Evolutionary conservation across 768 basidiomycete species (phyloP).

Genomic region (Coprinopsis strossmayeri): DNA sequence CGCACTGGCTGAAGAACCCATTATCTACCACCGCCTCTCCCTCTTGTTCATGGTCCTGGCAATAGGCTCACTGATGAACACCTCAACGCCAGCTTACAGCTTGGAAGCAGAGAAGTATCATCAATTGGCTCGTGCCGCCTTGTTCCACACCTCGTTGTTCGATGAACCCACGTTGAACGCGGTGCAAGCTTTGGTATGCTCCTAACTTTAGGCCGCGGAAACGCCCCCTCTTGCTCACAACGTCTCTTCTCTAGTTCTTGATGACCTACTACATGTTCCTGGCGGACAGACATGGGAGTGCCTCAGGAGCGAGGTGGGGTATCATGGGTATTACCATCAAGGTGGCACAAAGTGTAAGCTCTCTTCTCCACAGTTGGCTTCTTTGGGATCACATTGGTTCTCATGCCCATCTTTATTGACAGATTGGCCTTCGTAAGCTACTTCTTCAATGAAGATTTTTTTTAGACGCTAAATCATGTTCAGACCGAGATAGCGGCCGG

Average conservation of each 20-base stretch:
- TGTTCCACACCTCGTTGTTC: slow-evolving; percentile 59
- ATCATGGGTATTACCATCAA: slow-evolving; percentile 67
- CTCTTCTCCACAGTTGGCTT: slow-evolving; percentile 9
- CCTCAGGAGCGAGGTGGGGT: slow-evolving; percentile 59
- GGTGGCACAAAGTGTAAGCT: slow-evolving; percentile 61
- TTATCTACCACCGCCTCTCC: slow-evolving; percentile 54
- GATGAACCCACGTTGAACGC: slow-evolving; percentile 64
- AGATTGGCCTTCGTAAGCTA: slow-evolving; percentile 68
- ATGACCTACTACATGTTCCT: slow-evolving; percentile 70
- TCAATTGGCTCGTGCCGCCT: slow-evolving; percentile 56
- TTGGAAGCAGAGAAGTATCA: slow-evolving; percentile 68
- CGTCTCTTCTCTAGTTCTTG: slow-evolving; percentile 37
- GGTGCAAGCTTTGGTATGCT: slow-evolving; percentile 58
- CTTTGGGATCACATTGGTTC: slow-evolving; percentile 1
- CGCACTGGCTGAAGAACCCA: slow-evolving; percentile 41
- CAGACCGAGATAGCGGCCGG: slow-evolving; percentile 65
- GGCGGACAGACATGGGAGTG: slow-evolving; percentile 60
- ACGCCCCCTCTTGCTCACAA: not conserved
- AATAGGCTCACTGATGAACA: slow-evolving; percentile 59
- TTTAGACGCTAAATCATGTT: too few species aligned
- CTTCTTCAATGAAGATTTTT: too few species aligned
- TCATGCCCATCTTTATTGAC: not conserved
- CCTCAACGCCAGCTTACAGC: slow-evolving; percentile 47
- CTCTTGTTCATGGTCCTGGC: slow-evolving; percentile 63
- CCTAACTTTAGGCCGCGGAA: not conserved